phyloP scores from a whole-genome alignment of 78 protist genomes.

The Polysphondylium violaceum region DNA sequence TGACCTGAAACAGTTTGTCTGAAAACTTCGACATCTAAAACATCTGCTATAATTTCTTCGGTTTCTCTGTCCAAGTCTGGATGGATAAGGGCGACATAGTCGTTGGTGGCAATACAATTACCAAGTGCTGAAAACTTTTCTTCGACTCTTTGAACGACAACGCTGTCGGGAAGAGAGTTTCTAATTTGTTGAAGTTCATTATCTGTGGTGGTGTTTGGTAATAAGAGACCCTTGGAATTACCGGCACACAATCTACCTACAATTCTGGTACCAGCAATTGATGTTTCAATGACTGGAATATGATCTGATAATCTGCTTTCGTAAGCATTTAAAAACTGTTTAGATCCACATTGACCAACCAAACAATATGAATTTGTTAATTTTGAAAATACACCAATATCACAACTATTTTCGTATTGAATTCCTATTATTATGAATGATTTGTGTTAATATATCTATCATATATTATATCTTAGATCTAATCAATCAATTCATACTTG shows the following conservation, averaged over 20 bases:
- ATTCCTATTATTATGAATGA: conserved; percentile 54
- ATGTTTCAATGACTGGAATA: conserved; percentile 94
- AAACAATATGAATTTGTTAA: conserved; percentile 99
- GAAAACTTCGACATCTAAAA: conserved; percentile 98
- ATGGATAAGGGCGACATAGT: conserved; percentile 98
- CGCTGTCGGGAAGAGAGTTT: conserved; percentile 98
- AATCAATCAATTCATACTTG: too few species aligned
- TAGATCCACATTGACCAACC: conserved; percentile 94
- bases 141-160: conserved; percentile 95
- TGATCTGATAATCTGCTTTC: conserved; percentile 96
- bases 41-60: conserved; percentile 97
- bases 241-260: conserved; percentile 97
- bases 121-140: conserved; percentile 98
- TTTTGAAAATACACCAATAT: conserved; percentile 98
- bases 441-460: too few species aligned
- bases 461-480: too few species aligned
- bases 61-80: conserved; percentile 98
- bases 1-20: conserved; percentile 97
- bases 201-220: conserved; percentile 98
- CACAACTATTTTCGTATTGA: conserved; percentile 96
- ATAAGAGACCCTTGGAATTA: conserved; percentile 97
- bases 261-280: conserved; percentile 93
- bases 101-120: conserved; percentile 97
- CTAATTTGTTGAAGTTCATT: conserved; percentile 98
- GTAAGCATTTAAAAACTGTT: conserved; percentile 94